Evolutionary conservation across 1,284 basidiomycete species (phyloP), one percentile per base, ranked within the genome.

Genomic region (Melampsora americana): DNA sequence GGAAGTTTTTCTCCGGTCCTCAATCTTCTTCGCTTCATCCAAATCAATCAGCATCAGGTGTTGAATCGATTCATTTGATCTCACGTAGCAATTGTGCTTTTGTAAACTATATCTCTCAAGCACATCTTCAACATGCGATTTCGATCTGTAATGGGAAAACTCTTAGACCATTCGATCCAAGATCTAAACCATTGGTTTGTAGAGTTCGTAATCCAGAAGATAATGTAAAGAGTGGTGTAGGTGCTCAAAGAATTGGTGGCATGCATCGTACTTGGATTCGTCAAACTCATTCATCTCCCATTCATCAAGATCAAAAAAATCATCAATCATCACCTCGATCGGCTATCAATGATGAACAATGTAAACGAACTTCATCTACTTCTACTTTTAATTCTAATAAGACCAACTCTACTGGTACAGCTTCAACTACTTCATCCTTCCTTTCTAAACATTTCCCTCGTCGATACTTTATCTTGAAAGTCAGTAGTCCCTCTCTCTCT

Each of bases 11-110:
- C 84, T 78, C 81, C n/a, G n/a, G 2, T 61, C 77, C 64, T 71
- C 48, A 12, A 46, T 70, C 14, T 26, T 5, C 50, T 53, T 1
- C 48, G n/a, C n/a, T n/a, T n/a, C n/a, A n/a, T n/a, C n/a, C n/a
- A n/a, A n/a, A n/a, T n/a, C n/a, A n/a, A 18, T 4, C 53, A 14
- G 20, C 28, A 56, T 83, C 85, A 35, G 92, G 92, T 6, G 89
- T 97, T 2, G 83, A 90, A 2, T 94, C 92, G 28, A 90, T 99
- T 79, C 96, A 95, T 84, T 87, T 95, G 75, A 98, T 99, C 80
- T 88, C 90, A 23, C 88, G 93, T 28, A 95, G 93, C 3, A 93
- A 90, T 80, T 97, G 95, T 82, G 92, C 92, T 3, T 97, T 98
- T 81, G 88, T 96, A 82, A 97, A 97, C 82, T 94, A 91, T 80